Conservation (phyloP, 139 green algal species). For the Volvox africanus region DNA sequence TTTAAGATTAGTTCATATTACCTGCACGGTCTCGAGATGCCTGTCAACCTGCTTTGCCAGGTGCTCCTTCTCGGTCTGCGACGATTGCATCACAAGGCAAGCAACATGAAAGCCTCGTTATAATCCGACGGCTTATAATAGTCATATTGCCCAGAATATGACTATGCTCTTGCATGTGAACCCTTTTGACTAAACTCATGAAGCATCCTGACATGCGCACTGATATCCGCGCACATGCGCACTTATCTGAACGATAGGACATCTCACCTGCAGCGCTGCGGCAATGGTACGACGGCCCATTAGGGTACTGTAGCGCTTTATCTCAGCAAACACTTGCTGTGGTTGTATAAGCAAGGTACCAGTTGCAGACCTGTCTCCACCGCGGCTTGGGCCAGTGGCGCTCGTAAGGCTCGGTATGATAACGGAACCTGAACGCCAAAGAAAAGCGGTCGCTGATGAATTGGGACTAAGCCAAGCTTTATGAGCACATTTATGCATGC, state of each 20-base stretch:
- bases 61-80: slow-evolving; percentile 57
- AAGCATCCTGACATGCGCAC: too few species aligned
- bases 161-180: too few species aligned
- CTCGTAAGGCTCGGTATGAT: slow-evolving; percentile 72
- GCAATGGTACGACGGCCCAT: slow-evolving; percentile 67
- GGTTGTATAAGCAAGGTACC: slow-evolving; percentile 60
- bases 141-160: too few species aligned
- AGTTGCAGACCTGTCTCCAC: slow-evolving; percentile 18
- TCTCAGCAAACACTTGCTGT: slow-evolving; percentile 72
- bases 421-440: slow-evolving; percentile 45
- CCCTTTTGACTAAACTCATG: too few species aligned
- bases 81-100: too few species aligned
- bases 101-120: too few species aligned
- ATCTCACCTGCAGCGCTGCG: slow-evolving; percentile 51
- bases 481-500: too few species aligned
- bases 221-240: too few species aligned
- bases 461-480: too few species aligned
- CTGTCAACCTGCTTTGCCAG: slow-evolving; percentile 70
- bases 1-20: background rate
- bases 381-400: slow-evolving; percentile 53
- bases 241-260: too few species aligned
- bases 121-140: too few species aligned
- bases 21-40: slow-evolving; percentile 64
- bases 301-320: slow-evolving; percentile 71
- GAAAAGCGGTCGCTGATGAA: too few species aligned